Conservation (phyloP, 495 filamentous ascomycete species). For the Talaromyces trachyspermus region DNA sequence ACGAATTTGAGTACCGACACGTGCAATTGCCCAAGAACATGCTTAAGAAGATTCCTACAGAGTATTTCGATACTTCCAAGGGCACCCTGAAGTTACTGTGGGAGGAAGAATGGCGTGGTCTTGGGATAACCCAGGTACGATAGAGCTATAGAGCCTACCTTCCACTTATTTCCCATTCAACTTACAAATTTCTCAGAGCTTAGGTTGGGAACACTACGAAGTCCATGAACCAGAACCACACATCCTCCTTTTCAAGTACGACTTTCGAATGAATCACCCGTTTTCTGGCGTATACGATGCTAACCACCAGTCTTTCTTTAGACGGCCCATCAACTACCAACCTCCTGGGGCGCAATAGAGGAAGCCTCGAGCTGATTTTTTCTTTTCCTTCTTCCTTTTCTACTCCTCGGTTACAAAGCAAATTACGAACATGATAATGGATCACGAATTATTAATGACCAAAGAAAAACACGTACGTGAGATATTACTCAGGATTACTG, state of each 20-base stretch:
- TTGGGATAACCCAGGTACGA: slow-evolving; percentile 88
- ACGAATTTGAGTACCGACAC: slow-evolving; percentile 87
- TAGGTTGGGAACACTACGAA: slow-evolving; percentile 99
- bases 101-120: slow-evolving; percentile 95
- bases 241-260: slow-evolving; percentile 96
- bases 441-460: slow-evolving; percentile 4
- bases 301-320: slow-evolving; percentile 33
- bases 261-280: not conserved
- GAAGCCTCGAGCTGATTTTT: slow-evolving; percentile 1
- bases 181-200: slow-evolving; percentile 50
- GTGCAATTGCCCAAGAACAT: slow-evolving; percentile 96
- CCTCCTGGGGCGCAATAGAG: slow-evolving; percentile 48
- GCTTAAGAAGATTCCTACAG: slow-evolving; percentile 92
- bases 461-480: not conserved
- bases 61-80: slow-evolving; percentile 85
- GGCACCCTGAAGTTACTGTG: slow-evolving; percentile 93
- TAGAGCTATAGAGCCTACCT: slow-evolving; percentile 14
- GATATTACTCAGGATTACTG: slow-evolving; percentile 2
- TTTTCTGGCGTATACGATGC: no score
- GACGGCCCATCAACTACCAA: slow-evolving; percentile 82
- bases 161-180: not conserved
- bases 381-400: not conserved
- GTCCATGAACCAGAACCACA: slow-evolving; percentile 98
- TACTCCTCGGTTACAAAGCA: slow-evolving; percentile 2
- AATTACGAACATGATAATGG: slow-evolving; percentile 3